These are phyloP conservation scores for Globisporangium irregulare DNA, from an alignment of 352 stramenopile genomes.

Conservation along the genomic window DNA sequence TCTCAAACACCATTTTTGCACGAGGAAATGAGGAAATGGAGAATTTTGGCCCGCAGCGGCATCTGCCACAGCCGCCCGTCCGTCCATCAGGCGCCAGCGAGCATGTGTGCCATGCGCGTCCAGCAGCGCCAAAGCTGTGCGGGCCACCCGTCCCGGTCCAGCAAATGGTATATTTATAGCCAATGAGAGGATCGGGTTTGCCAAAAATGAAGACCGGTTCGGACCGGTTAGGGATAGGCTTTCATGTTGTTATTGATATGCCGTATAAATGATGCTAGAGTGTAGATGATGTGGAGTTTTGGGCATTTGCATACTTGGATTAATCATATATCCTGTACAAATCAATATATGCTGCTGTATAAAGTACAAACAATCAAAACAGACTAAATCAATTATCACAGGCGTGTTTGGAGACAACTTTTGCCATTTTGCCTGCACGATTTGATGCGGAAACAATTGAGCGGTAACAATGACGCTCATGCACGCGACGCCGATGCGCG, in stretches of 20 bases:
- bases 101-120: not conserved
- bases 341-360: too few relatives aligned
- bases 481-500: not conserved
- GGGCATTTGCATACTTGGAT: not conserved
- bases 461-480: constrained; percentile 3
- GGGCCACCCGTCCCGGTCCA: constrained; percentile 11
- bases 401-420: not conserved
- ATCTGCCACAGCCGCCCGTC: not conserved
- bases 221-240: constrained; percentile 10
- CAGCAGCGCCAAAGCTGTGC: not conserved
- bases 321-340: not conserved
- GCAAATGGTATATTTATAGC: not conserved
- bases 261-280: too few relatives aligned
- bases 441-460: too few relatives aligned
- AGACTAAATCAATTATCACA: too few relatives aligned
- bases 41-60: too few relatives aligned
- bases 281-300: too few relatives aligned
- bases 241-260: not conserved
- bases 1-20: constrained; percentile 92
- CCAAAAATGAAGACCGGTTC: not conserved
- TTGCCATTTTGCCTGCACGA: not conserved
- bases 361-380: too few relatives aligned
- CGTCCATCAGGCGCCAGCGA: too few relatives aligned
- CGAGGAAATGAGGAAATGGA: constrained; percentile 76
- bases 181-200: not conserved